A percentile compares a stretch with the other conserved stretches of the same genome.
Evolutionary conservation across 306 rosid genomes (phyloP).

Genomic region (Sphenostylis stenocarpa): DNA sequence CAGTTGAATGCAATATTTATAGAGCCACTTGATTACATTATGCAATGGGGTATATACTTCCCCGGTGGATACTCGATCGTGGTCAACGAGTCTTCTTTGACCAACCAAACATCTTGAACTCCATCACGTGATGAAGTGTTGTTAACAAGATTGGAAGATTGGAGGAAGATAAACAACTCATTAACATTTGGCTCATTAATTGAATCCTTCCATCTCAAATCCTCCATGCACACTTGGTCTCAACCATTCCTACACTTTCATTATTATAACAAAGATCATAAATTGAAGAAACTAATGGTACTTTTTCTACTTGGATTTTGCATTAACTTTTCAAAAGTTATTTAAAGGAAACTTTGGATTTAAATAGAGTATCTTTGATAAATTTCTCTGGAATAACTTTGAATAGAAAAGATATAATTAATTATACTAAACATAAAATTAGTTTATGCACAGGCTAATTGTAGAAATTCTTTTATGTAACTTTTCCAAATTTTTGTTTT

Average conservation of each 20-base stretch:
- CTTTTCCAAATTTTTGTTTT: no score
- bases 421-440: no score
- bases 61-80: constrained; percentile 11
- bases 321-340: background rate
- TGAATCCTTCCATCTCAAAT: background rate
- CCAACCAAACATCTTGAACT: constrained; percentile 14
- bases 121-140: constrained; percentile 36
- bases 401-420: no score
- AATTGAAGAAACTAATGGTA: background rate
- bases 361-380: no score
- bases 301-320: background rate
- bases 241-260: constrained; percentile 1
- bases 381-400: no score
- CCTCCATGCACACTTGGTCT: constrained; percentile 16
- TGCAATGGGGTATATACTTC: background rate
- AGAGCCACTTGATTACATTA: background rate
- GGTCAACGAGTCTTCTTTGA: constrained; percentile 31
- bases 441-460: no score
- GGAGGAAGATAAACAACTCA: background rate
- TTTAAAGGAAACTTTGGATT: background rate
- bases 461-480: no score
- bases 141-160: background rate
- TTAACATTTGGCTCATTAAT: background rate
- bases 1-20: constrained; percentile 22
- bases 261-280: background rate